These are phyloP conservation scores for Sporothrix euskadiensis DNA, from an alignment of 2,329 filamentous ascomycete genomes.

Conservation along the genomic window DNA sequence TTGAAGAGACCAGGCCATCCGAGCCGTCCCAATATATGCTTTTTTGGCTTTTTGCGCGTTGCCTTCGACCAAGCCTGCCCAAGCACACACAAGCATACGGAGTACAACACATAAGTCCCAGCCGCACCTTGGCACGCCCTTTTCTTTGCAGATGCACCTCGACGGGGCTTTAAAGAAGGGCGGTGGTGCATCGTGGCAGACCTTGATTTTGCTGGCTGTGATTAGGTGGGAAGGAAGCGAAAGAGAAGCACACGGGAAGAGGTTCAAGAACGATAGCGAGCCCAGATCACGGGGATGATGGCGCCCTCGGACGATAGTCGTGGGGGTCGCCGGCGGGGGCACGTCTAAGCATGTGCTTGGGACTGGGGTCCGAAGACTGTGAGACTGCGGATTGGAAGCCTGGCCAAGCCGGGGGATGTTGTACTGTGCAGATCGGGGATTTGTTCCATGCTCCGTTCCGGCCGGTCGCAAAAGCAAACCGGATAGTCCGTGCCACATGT, in stretches of 20 bases:
- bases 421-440: not conserved
- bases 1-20: not conserved
- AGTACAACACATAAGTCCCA: not conserved
- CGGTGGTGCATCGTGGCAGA: not conserved
- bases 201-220: not conserved
- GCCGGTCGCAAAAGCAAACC: not conserved
- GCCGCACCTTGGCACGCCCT: constrained; percentile 16
- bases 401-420: not conserved
- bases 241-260: not conserved
- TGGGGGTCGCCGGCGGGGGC: not conserved
- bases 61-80: not conserved
- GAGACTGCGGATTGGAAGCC: not conserved
- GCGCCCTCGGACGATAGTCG: not conserved
- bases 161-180: not conserved
- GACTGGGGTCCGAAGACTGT: not conserved
- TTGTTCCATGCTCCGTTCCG: not conserved
- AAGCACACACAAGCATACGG: not conserved
- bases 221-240: not conserved
- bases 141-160: not conserved
- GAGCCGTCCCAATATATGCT: not conserved
- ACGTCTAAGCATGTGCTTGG: not conserved
- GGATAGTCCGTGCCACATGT: not conserved
- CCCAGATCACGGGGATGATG: constrained; percentile 4
- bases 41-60: not conserved
- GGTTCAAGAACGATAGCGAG: not conserved